Evolutionary conservation across 2,329 filamentous ascomycete genomes (phyloP).

Genomic region (Pseudocercospora vitis): DNA sequence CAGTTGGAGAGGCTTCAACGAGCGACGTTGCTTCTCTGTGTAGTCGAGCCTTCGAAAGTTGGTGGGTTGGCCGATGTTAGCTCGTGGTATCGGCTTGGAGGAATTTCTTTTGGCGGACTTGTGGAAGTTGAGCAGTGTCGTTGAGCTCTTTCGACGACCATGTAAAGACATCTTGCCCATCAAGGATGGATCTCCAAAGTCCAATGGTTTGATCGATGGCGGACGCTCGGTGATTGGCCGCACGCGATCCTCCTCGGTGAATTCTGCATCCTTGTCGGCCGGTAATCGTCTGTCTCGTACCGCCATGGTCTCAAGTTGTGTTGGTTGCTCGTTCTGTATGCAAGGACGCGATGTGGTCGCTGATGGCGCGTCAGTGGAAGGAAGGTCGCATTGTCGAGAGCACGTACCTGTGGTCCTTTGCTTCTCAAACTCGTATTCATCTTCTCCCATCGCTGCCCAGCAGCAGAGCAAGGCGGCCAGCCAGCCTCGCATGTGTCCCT

Average conservation of each 20-base stretch:
- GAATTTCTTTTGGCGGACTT: slow-evolving; percentile 4
- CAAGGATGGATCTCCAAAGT: slow-evolving; percentile 27
- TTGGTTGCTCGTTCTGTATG: slow-evolving; percentile 30
- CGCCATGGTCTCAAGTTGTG: slow-evolving; percentile 24
- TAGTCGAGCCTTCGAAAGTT: slow-evolving; percentile 32
- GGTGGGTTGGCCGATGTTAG: slow-evolving; percentile 29
- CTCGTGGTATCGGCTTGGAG: slow-evolving; percentile 18
- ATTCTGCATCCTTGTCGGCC: slow-evolving; percentile 15
- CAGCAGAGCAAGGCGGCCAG: slow-evolving; percentile 39
- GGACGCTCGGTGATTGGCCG: slow-evolving; percentile 26
- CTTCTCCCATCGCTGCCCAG: slow-evolving; percentile 34
- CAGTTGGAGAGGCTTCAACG: slow-evolving; percentile 32
- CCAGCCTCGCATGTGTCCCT: slow-evolving; percentile 36
- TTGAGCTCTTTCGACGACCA: slow-evolving; percentile 22
- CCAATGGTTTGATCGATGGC: slow-evolving; percentile 28
- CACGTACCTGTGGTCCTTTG: slow-evolving; percentile 9
- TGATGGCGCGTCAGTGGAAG: slow-evolving; percentile 4
- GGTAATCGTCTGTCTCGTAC: slow-evolving; percentile 12
- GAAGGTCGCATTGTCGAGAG: too few species aligned
- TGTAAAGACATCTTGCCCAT: slow-evolving; percentile 23
- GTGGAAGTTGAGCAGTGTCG: slow-evolving; percentile 16
- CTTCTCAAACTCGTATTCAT: slow-evolving; percentile 31
- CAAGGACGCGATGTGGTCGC: slow-evolving; percentile 18
- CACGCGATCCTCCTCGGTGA: slow-evolving; percentile 23
- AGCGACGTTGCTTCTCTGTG: slow-evolving; percentile 34